Evolutionary conservation across 345 rosid genomes (phyloP), one percentile per base, ranked within the genome.

Genomic region (Hibiscus mutabilis): DNA sequence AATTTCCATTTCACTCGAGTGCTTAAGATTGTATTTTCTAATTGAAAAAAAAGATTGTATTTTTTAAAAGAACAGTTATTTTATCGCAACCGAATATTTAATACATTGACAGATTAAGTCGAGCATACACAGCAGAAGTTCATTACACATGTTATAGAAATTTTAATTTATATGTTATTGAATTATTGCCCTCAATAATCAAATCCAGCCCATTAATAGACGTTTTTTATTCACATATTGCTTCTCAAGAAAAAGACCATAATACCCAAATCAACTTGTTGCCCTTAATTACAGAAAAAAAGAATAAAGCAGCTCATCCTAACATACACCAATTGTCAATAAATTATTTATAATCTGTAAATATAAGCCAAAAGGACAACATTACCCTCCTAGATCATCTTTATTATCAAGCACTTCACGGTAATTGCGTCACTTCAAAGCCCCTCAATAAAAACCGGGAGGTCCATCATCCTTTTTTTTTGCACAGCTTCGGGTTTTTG

Each of bases 301-400:
- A n/a, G 10, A 6, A 4, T 29, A 0, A 35, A 62, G 25, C 2
- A 35, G 1, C 66, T 16, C 67, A 37, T 11, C 4, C 16, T 10
- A 37, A 6, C 10, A 37, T 37, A 37, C 42, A n/a, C 13, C 1
- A 18, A 62, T 0, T 60, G 19, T 25, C 12, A 13, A 11, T 58
- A 5, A 60, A 60, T 15, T 4, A 46, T 29, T 15, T 3, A 6
- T 18, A 5, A 13, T 18, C 9, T 37, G 51, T 42, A 64, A 42
- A 64, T 21, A 13, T 21, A 9, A 42, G 12, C 16, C 6, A 0
- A 31, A 73, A 74, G 21, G 76, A 71, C 80, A n/a, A 63, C 18
- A 67, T 24, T 69, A 35, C 46, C 77, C 75, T 10, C 67, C 0
- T 0, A 4, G 11, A 33, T 60, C 24, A 35, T 18, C 24, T 11